A percentile compares a stretch with the other conserved stretches of the same genome.
Evolutionary conservation across 2,329 filamentous ascomycete genomes (phyloP).

Genomic region (Fusarium ambrosium): DNA sequence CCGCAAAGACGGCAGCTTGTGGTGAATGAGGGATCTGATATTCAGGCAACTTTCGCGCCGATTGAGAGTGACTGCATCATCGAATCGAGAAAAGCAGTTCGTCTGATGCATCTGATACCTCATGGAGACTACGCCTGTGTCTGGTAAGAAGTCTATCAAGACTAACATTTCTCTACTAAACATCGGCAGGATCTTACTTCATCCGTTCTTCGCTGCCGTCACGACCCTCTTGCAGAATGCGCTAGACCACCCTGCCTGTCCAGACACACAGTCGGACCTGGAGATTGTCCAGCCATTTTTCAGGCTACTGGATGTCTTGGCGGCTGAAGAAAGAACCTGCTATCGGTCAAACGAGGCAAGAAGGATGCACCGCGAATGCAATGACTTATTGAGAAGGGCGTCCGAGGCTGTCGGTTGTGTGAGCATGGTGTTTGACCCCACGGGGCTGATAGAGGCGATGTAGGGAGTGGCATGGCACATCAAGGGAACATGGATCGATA

Average conservation of each 20-base stretch:
- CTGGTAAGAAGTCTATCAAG: conserved; percentile 14
- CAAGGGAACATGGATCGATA: neutral
- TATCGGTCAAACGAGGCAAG: conserved; percentile 12
- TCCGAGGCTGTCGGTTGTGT: neutral
- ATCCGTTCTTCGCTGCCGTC: conserved; percentile 32
- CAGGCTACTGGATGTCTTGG: conserved; percentile 7
- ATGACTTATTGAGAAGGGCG: conserved; percentile 4
- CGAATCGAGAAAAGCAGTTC: conserved; percentile 46
- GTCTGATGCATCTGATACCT: conserved; percentile 40
- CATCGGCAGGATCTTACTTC: conserved; percentile 30
- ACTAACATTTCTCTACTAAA: neutral
- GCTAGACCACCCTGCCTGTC: conserved; percentile 11
- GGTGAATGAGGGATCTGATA: neutral
- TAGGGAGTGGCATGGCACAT: neutral
- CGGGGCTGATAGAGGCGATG: neutral
- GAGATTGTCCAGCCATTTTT: conserved; percentile 20
- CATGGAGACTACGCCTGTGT: conserved; percentile 40
- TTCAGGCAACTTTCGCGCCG: neutral
- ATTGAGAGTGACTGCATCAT: conserved; percentile 34
- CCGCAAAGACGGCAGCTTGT: conserved; percentile 9
- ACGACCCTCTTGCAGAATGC: conserved; percentile 27
- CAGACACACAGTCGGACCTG: conserved; percentile 23
- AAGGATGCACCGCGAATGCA: conserved; percentile 5
- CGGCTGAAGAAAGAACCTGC: conserved; percentile 8
- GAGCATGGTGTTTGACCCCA: neutral